Percentiles rank a stretch among this genome's conserved stretches.
These are phyloP conservation scores for Orbilia blumenaviensis DNA, from an alignment of 2,329 filamentous ascomycete species.

Conservation along the genomic window DNA sequence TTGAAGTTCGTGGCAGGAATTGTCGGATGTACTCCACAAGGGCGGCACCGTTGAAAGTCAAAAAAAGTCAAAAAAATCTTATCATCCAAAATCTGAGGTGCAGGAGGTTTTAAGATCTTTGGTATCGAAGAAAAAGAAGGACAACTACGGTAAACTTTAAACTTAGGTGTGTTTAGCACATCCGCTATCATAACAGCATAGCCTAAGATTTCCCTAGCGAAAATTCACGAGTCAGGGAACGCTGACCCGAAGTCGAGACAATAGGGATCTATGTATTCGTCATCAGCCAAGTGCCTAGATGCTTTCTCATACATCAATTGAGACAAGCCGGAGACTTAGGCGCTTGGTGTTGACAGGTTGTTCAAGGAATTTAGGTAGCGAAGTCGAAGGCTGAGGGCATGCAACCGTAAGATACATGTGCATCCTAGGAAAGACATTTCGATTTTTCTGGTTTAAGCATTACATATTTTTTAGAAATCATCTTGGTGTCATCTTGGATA, in stretches of 20 bases:
- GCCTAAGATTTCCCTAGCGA: constrained; percentile 1
- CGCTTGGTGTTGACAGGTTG: constrained; percentile 14
- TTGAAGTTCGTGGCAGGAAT: background rate
- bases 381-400: constrained; percentile 1
- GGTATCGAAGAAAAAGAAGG: background rate
- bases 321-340: constrained; percentile 3
- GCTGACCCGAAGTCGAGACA: constrained; percentile 6
- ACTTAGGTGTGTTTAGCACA: background rate
- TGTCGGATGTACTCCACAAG: background rate
- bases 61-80: background rate
- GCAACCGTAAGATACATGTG: constrained; percentile 19
- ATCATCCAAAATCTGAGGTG: constrained; percentile 19
- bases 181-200: background rate
- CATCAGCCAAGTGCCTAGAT: constrained; percentile 14
- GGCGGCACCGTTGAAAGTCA: background rate
- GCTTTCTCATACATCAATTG: constrained; percentile 3
- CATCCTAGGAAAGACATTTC: background rate
- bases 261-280: constrained; percentile 8
- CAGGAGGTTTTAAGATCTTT: constrained; percentile 8
- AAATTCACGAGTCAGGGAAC: background rate
- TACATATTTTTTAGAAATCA: constrained; percentile 5
- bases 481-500: background rate
- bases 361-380: background rate
- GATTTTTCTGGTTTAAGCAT: background rate
- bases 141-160: background rate